These are phyloP conservation scores for Auricularia sp. DNA, from an alignment of 768 basidiomycete genomes.

Conservation along the genomic window DNA sequence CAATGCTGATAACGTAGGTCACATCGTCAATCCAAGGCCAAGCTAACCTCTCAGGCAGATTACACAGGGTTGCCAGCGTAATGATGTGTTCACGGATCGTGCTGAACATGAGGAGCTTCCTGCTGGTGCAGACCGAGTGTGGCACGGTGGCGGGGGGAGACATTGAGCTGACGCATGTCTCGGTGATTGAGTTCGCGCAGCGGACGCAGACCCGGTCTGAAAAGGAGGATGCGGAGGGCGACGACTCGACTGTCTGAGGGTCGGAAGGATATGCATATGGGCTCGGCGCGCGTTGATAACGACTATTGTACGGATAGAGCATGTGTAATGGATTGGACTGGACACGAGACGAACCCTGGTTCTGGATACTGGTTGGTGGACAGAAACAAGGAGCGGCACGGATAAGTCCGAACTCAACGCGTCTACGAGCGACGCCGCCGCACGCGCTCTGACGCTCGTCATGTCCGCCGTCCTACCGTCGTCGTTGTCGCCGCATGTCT, in stretches of 20 bases:
- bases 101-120: neutral
- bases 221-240: neutral
- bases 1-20: neutral
- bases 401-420: neutral
- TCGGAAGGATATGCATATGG: too few relatives aligned
- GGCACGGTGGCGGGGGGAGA: neutral
- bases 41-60: neutral
- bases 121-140: neutral
- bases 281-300: too few relatives aligned
- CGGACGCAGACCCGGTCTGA: neutral
- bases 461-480: conserved; percentile 44
- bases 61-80: neutral
- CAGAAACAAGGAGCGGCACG: neutral
- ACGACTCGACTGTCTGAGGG: too few relatives aligned
- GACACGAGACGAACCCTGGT: neutral
- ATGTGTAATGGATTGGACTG: neutral
- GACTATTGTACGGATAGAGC: neutral
- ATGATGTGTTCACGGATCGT: neutral
- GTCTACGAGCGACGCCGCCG: neutral
- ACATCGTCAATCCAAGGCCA: neutral
- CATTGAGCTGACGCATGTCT: neutral
- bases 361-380: neutral
- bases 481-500: conserved; percentile 76
- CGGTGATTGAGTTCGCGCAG: neutral
- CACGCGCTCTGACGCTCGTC: neutral